Percentiles rank a stretch among this genome's conserved stretches.
These are phyloP conservation scores for Cenococcum geophilum DNA, from an alignment of 495 filamentous ascomycete species.

Conservation along the genomic window DNA sequence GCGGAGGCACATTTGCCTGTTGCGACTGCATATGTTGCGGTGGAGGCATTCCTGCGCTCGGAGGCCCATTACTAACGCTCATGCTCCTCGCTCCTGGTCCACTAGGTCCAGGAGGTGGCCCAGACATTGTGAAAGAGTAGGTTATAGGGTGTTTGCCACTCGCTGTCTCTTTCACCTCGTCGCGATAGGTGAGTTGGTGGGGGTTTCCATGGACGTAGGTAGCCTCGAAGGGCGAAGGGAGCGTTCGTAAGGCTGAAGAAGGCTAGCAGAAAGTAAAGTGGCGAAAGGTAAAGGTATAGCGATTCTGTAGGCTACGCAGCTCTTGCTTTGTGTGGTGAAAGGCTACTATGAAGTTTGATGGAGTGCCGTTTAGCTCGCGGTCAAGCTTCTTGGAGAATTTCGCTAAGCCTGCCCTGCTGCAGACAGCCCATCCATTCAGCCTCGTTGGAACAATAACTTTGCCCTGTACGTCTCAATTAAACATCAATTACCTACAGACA, in stretches of 20 bases:
- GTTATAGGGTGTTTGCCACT: not conserved
- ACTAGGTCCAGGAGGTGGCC: constrained; percentile 20
- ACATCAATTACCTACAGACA: not conserved
- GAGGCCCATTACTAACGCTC: constrained; percentile 32
- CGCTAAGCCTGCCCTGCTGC: not conserved
- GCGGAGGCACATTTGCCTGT: constrained; percentile 31
- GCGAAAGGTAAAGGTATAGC: not conserved
- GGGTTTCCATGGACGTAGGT: not conserved
- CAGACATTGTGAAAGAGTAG: constrained; percentile 23
- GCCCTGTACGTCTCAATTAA: no score
- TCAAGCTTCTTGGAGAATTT: not conserved
- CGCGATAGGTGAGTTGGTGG: not conserved
- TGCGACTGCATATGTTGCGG: constrained; percentile 45
- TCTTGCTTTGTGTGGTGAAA: not conserved
- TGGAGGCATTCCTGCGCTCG: constrained; percentile 49
- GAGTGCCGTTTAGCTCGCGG: not conserved
- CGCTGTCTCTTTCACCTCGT: constrained; percentile 5
- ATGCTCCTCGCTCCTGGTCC: constrained; percentile 22
- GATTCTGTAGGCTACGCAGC: not conserved
- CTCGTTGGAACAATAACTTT: no score
- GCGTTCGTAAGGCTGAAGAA: not conserved
- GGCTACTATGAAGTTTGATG: not conserved
- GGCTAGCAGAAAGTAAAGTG: not conserved
- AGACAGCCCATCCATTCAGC: no score
- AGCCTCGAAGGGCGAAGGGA: not conserved